Percentiles rank a stretch among this genome's conserved stretches.
phyloP scores from a whole-genome alignment of 768 basidiomycete species.

The Chalciporus pseudorubinellus region DNA sequence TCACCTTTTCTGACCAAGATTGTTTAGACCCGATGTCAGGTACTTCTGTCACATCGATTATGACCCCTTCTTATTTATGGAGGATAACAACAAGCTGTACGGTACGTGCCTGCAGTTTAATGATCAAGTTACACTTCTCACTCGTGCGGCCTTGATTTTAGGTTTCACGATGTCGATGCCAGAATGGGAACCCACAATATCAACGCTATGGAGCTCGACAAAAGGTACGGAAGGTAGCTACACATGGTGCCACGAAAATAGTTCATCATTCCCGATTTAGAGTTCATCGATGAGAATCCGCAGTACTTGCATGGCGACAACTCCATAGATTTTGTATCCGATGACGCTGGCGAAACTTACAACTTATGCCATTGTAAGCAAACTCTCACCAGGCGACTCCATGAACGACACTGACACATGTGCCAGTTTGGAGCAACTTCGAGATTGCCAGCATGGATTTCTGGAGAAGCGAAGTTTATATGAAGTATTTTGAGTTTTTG shows the following conservation, averaged over 20 bases:
- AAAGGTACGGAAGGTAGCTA: conserved; percentile 42
- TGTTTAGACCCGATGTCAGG: conserved; percentile 46
- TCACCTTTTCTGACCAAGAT: neutral
- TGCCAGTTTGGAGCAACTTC: conserved; percentile 87
- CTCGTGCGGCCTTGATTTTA: conserved; percentile 12
- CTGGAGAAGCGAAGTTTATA: no score
- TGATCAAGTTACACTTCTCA: neutral
- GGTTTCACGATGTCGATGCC: conserved; percentile 64
- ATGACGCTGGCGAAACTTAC: conserved; percentile 62
- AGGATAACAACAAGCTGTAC: conserved; percentile 51
- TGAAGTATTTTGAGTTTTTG: no score
- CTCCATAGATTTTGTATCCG: conserved; percentile 60
- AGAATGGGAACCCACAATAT: conserved; percentile 64
- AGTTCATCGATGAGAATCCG: conserved; percentile 53
- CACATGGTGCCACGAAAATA: conserved; percentile 26
- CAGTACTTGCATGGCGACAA: conserved; percentile 56
- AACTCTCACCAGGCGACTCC: neutral
- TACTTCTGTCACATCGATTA: conserved; percentile 53
- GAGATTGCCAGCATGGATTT: conserved; percentile 85
- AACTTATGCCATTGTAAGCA: conserved; percentile 63
- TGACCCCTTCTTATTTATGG: conserved; percentile 57
- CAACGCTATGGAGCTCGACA: conserved; percentile 58
- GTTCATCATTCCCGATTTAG: conserved; percentile 41
- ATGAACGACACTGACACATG: conserved; percentile 1
- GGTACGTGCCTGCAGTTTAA: conserved; percentile 29